Evolutionary conservation across 805 yeast genomes (phyloP).

Genomic region (Candida pini): DNA sequence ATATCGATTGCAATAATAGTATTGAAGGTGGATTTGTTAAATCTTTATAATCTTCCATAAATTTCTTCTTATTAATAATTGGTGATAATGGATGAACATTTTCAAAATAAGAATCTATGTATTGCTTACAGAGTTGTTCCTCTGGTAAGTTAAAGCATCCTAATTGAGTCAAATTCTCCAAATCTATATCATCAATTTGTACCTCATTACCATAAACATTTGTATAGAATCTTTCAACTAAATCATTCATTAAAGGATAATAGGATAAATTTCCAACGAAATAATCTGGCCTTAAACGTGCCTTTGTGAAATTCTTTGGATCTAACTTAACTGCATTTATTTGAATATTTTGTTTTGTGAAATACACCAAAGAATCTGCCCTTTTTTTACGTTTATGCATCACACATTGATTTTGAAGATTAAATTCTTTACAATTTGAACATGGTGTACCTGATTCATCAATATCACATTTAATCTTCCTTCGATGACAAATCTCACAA

Average conservation of each 20-base stretch:
- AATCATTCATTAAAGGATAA: slow-evolving; percentile 8
- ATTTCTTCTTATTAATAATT: slow-evolving; percentile 53
- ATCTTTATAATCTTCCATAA: slow-evolving; percentile 52
- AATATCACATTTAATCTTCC: slow-evolving; percentile 75
- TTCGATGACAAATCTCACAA: slow-evolving; percentile 64
- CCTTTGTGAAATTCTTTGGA: slow-evolving; percentile 8
- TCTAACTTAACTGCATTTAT: slow-evolving; percentile 10
- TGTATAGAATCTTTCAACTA: slow-evolving; percentile 7
- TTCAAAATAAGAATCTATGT: slow-evolving; percentile 54
- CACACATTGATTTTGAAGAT: slow-evolving; percentile 63
- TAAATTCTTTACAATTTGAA: slow-evolving; percentile 60
- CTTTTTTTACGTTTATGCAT: slow-evolving; percentile 42
- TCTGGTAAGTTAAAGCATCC: slow-evolving; percentile 73
- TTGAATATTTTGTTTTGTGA: slow-evolving; percentile 9
- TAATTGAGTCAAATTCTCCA: slow-evolving; percentile 54
- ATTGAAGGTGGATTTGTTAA: slow-evolving; percentile 54
- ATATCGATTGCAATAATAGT: slow-evolving; percentile 55
- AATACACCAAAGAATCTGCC: slow-evolving; percentile 10
- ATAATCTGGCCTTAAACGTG: slow-evolving; percentile 6
- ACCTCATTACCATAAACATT: slow-evolving; percentile 9
- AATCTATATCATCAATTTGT: slow-evolving; percentile 36
- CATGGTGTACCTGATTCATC: slow-evolving; percentile 43
- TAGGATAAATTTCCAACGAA: slow-evolving; percentile 4
- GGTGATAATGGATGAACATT: slow-evolving; percentile 64
- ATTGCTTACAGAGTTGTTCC: slow-evolving; percentile 49